A percentile compares a stretch with the other conserved stretches of the same genome.
Conservation (phyloP, 306 rosid species). For the Cucurbita pepo region DNA sequence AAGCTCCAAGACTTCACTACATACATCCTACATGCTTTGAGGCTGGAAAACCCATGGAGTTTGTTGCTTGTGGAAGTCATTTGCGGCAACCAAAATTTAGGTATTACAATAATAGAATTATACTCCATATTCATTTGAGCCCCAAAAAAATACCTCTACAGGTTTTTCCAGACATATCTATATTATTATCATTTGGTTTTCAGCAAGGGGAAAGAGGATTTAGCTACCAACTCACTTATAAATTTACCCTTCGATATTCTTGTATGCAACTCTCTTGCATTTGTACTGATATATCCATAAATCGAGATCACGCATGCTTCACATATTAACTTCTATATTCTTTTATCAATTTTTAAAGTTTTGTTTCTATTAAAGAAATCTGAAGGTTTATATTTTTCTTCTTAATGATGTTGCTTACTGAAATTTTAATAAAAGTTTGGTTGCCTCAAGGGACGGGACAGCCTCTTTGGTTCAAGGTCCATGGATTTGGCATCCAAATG, state of each 20-base stretch:
- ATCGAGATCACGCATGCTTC: neutral
- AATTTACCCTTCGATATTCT: neutral
- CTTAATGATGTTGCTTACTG: neutral
- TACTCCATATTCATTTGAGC: neutral
- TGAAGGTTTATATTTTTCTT: neutral
- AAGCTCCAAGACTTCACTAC: constrained; percentile 79
- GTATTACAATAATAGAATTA: constrained; percentile 19
- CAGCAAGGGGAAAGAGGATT: neutral
- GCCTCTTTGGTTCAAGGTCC: neutral
- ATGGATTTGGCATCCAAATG: neutral
- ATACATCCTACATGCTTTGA: constrained; percentile 79
- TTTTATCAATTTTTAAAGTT: neutral
- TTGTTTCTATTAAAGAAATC: neutral
- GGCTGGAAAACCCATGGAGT: constrained; percentile 94
- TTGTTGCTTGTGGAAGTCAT: constrained; percentile 88
- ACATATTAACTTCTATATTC: neutral
- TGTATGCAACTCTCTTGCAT: neutral
- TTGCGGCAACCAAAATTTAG: constrained; percentile 72
- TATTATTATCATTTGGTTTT: neutral
- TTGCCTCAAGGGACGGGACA: neutral
- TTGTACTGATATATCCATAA: neutral
- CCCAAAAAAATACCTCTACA: neutral
- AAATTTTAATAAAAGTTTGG: neutral
- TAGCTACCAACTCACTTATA: neutral
- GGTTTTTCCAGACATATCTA: no score